Evolutionary conservation across 2,329 filamentous ascomycete genomes (phyloP), one percentile per base, ranked within the genome.

Genomic region (Phoma sp.): DNA sequence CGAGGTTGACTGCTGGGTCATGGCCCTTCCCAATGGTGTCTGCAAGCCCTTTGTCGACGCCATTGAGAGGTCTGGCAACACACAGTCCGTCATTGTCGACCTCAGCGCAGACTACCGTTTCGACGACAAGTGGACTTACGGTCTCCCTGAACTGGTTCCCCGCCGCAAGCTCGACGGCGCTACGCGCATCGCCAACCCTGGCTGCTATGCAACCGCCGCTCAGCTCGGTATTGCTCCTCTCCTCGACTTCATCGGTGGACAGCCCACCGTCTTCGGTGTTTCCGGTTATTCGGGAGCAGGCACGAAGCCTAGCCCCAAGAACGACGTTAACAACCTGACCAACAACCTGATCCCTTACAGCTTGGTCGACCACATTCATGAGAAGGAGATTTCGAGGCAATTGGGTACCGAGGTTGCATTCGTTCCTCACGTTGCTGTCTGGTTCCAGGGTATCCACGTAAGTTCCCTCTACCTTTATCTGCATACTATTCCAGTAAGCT

Each of bases 41-140:
- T 97, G 92, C 85, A 90, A 92, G 78, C 93, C 95, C 0, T 99
- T 89, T 65, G 89, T 98, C 9, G 91, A 98, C 60, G 93, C 93
- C 7, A 85, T 98, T 47, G 85, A 93, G 65, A 84, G 89, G 68
- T 85, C 83, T 26, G 86, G 86, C 53, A 80, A 79, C 43, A 73
- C 79, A 67, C 84, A 84, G 58, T 92, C 90, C 65, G 81, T 98
- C 33, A 90, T 98, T 63, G 83, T 99, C 38, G 95, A 99, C 74
- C 84, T 99, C 29, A 96, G 92, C n/a, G 95, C 95, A 56, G 95
- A 99, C 78, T 96, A 96, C 77, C 88, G 93, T 43, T 98, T 97
- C 74, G 89, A 96, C 71, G 79, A 82, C 51, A 82, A 83, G 20
- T 96, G 92, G 93, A 91, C 90, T 0, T 98, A 97, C 70, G 92